phyloP scores from a whole-genome alignment of 2,329 filamentous ascomycete species.

The Penicillium vulpinum region DNA sequence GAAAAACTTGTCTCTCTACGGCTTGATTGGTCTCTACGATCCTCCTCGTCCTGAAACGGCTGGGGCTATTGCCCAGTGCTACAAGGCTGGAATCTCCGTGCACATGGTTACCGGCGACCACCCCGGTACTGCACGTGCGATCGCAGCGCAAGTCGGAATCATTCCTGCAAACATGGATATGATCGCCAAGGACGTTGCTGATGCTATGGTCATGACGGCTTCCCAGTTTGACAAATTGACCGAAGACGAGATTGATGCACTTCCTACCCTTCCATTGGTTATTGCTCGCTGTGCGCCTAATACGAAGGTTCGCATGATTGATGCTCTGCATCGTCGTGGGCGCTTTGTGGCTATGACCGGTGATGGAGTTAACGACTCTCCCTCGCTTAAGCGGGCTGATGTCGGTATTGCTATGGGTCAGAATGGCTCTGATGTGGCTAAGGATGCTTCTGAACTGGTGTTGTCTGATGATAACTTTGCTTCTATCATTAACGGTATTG shows the following conservation, averaged over 20 bases:
- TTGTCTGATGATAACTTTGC: conserved; percentile 84
- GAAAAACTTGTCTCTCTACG: conserved; percentile 68
- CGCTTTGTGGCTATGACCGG: conserved; percentile 85
- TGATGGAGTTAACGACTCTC: conserved; percentile 85
- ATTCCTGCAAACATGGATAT: conserved; percentile 63
- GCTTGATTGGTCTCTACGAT: conserved; percentile 84
- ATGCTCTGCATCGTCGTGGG: conserved; percentile 57
- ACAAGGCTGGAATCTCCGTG: conserved; percentile 72
- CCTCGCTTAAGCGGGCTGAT: conserved; percentile 76
- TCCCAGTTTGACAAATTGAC: conserved; percentile 75
- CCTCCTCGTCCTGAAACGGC: conserved; percentile 80
- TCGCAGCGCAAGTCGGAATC: conserved; percentile 77
- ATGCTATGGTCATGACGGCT: conserved; percentile 71
- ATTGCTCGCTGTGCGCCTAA: conserved; percentile 60
- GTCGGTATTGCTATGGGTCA: conserved; percentile 86
- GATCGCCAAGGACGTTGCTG: conserved; percentile 63
- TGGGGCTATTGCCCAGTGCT: conserved; percentile 67
- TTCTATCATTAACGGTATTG: conserved; percentile 78
- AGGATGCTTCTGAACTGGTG: conserved; percentile 65
- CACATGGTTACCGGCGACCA: conserved; percentile 87
- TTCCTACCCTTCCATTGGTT: conserved; percentile 58
- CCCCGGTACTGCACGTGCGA: conserved; percentile 73
- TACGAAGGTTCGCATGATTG: conserved; percentile 84
- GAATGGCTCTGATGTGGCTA: conserved; percentile 80
- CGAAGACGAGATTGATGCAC: conserved; percentile 68